Base-by-base conservation (phyloP, 106 monocot genomes). In the Dendrobium chrysotoxum region DNA sequence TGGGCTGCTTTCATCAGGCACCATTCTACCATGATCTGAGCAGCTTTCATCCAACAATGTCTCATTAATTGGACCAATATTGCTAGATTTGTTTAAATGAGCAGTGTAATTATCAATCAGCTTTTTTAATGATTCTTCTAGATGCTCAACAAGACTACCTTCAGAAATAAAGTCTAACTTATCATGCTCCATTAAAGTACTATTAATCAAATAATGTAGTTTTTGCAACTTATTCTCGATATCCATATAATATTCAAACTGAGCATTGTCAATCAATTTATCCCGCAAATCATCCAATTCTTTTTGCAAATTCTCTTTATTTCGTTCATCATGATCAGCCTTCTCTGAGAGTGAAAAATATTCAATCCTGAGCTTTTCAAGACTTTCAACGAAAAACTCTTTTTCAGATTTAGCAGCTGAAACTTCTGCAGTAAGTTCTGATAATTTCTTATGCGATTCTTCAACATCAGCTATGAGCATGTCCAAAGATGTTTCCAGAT, bases 401-500 rank as follows among this genome's bases (percentile, higher is more conserved):
- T 84, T 93, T 76, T 96, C 93, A 77, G 85, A 79, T 88, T 86
- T 89, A 79, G 91, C 46, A 78, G 85, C 79, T 42, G 78, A 75
- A 88, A 91, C 15, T 77, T 88, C 88, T 65, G 91, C 83, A 84
- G 79, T 85, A 18, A 96, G 85, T 81, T 93, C 91, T 79, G 88
- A 88, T 81, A 96, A 85, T 40, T 89, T 93, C 28, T 86, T 93
- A 79, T 88, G 88, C 1, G 92, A 93, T 15, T 88, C 96, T 72
- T 96, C 89, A 26, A 91, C 35, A 46, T 91, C 88, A 79, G 78
- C 84, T 75, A 81, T 79, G 50, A 93, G 86, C 87, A 93, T 91
- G 26, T 86, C 93, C 73, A 85, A 89, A 77, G 86, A 91, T 70
- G 71, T 87, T 81, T 89, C 95, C 38, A 93, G 87, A 71, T 91